Conservation (phyloP, 2,329 filamentous ascomycete genomes). For the Rachicladosporium sp. region DNA sequence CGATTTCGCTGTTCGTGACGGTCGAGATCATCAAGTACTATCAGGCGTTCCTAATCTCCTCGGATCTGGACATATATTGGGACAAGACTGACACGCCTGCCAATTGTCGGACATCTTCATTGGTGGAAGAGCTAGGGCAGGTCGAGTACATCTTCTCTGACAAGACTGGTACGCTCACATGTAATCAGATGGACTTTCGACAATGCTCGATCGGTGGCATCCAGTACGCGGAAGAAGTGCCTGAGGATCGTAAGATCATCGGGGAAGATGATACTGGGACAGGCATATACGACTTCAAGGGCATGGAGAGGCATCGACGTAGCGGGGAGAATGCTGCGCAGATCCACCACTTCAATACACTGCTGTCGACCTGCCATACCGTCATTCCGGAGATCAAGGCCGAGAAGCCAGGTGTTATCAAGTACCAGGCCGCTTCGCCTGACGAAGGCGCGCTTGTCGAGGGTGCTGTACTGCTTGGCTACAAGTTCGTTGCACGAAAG, state of each 20-base stretch:
- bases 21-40: constrained; percentile 97
- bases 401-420: constrained; percentile 68
- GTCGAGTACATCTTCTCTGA: constrained; percentile 98
- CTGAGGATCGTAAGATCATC: constrained; percentile 75
- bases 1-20: constrained; percentile 95
- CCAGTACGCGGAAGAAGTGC: constrained; percentile 83
- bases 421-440: constrained; percentile 94
- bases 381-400: constrained; percentile 86
- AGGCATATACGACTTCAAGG: constrained; percentile 75
- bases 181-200: constrained; percentile 97
- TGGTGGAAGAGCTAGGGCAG: constrained; percentile 95
- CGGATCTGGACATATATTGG: constrained; percentile 95
- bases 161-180: constrained; percentile 95
- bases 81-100: constrained; percentile 90
- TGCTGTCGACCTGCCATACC: constrained; percentile 86
- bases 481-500: constrained; percentile 82
- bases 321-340: constrained; percentile 37
- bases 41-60: constrained; percentile 94
- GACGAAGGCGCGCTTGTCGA: constrained; percentile 96
- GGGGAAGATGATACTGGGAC: constrained; percentile 59
- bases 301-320: constrained; percentile 56
- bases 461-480: constrained; percentile 73
- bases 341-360: constrained; percentile 73
- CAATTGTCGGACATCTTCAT: constrained; percentile 86
- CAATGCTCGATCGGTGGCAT: constrained; percentile 88